phyloP scores from a whole-genome alignment of 495 filamentous ascomycete genomes.

The Lasiosphaeria miniovina region DNA sequence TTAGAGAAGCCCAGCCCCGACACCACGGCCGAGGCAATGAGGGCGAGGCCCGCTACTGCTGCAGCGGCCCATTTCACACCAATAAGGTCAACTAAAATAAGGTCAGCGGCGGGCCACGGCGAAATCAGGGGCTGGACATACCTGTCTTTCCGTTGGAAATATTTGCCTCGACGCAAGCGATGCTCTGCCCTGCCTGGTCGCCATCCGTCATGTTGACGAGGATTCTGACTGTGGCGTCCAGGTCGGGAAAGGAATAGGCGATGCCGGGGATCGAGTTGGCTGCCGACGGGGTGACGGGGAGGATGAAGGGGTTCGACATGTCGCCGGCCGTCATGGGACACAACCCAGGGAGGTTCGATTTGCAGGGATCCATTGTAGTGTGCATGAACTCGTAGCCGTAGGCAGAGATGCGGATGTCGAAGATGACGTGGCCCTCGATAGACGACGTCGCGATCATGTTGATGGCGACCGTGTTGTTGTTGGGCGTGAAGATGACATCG shows the following conservation, averaged over 20 bases:
- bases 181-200: constrained; percentile 45
- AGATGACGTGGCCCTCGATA: constrained; percentile 79
- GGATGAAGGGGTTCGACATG: constrained; percentile 69
- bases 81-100: constrained; percentile 64
- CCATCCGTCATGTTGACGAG: constrained; percentile 66
- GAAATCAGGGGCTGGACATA: constrained; percentile 10
- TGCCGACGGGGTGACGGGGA: constrained; percentile 56
- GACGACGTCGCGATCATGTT: constrained; percentile 80
- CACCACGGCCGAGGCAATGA: constrained; percentile 78
- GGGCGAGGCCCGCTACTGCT: constrained; percentile 77
- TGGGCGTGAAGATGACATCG: constrained; percentile 74
- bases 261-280: constrained; percentile 72
- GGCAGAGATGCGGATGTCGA: constrained; percentile 71
- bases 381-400: constrained; percentile 73
- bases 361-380: constrained; percentile 73
- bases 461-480: constrained; percentile 67
- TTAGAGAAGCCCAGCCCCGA: constrained; percentile 89
- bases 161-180: constrained; percentile 85
- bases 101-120: neutral
- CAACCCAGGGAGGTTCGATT: constrained; percentile 64
- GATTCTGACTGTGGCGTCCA: constrained; percentile 83
- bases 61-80: constrained; percentile 88
- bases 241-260: constrained; percentile 85
- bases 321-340: constrained; percentile 92
- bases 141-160: constrained; percentile 87